Conservation (phyloP, 768 basidiomycete genomes). For the Suillus hirtellus region DNA sequence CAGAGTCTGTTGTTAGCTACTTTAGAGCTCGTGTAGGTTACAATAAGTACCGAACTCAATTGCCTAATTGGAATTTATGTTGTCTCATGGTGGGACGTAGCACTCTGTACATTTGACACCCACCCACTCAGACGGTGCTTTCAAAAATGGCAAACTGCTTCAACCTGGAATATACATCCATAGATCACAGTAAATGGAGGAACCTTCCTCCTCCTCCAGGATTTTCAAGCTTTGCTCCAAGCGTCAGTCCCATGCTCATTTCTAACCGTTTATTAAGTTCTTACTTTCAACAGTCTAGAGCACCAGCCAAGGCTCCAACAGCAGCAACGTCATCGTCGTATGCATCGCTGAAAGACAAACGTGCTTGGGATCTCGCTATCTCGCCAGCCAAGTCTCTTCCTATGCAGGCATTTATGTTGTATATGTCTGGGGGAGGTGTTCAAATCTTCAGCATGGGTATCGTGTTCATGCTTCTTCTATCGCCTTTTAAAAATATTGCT, state of each 20-base stretch:
- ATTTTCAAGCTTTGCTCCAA: constrained; percentile 50
- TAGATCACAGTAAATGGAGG: constrained; percentile 49
- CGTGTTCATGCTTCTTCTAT: constrained; percentile 87
- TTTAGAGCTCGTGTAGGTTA: neutral
- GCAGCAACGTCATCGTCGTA: constrained; percentile 47
- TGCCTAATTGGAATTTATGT: neutral
- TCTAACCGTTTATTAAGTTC: neutral
- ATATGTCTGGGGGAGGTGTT: constrained; percentile 96
- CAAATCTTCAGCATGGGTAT: constrained; percentile 98
- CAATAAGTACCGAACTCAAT: neutral
- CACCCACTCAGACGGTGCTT: neutral
- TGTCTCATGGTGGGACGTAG: neutral
- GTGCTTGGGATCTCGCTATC: constrained; percentile 85
- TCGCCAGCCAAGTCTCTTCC: constrained; percentile 87
- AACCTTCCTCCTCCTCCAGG: constrained; percentile 67
- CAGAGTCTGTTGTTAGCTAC: neutral
- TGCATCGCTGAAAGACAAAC: constrained; percentile 68
- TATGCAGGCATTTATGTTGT: constrained; percentile 98
- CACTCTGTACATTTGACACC: neutral
- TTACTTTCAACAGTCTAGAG: constrained; percentile 41
- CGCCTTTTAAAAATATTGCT: constrained; percentile 82
- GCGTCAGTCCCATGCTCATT: constrained; percentile 15
- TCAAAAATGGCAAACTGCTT: constrained; percentile 13
- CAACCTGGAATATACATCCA: constrained; percentile 32
- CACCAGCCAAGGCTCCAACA: constrained; percentile 35